These are phyloP conservation scores for Trypanosoma boissoni DNA, from an alignment of 208 protist species.

Conservation along the genomic window DNA sequence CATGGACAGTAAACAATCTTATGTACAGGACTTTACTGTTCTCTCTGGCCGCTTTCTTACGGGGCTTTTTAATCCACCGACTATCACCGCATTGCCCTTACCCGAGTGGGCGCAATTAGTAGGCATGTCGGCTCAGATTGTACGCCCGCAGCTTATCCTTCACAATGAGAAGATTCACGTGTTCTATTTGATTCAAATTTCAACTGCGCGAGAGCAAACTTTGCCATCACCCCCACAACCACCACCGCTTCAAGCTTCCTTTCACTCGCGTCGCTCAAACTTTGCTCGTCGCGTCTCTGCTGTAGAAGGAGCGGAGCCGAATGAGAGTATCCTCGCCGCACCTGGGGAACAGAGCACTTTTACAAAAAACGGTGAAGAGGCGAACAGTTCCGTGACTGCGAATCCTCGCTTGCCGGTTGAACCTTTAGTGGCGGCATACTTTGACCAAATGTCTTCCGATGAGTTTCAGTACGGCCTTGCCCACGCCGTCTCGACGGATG, in stretches of 20 bases:
- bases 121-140: constrained; percentile 24
- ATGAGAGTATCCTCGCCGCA: background rate
- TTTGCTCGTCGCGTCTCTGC: background rate
- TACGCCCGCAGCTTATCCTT: constrained; percentile 34
- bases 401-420: too few relatives aligned
- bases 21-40: constrained; percentile 36
- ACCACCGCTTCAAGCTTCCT: background rate
- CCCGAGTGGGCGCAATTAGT: constrained; percentile 42
- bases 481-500: constrained; percentile 31
- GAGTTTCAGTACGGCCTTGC: constrained; percentile 29
- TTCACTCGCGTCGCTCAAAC: too few relatives aligned
- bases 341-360: background rate
- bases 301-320: background rate
- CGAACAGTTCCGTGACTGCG: background rate
- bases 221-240: background rate
- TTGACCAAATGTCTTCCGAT: background rate
- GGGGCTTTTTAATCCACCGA: constrained; percentile 27
- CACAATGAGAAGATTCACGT: constrained; percentile 36
- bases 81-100: constrained; percentile 32
- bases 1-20: constrained; percentile 10
- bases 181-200: constrained; percentile 43
- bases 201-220: background rate
- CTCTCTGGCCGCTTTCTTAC: constrained; percentile 28
- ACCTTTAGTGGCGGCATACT: background rate
- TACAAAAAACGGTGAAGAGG: background rate